Conservation (phyloP, 2,329 filamentous ascomycete species). For the Colletotrichum sp. region DNA sequence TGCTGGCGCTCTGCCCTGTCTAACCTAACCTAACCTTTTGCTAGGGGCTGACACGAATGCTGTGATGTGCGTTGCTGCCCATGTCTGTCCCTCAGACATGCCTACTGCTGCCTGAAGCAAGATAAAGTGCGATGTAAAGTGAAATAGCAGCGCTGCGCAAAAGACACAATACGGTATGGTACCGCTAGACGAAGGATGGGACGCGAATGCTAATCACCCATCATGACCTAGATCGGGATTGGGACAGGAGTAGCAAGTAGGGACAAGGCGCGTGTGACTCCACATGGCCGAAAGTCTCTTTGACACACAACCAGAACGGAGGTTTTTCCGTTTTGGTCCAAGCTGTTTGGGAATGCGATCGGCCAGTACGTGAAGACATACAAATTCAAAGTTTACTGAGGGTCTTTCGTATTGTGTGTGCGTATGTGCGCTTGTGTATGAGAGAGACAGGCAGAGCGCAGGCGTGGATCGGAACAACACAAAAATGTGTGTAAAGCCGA, state of each 20-base stretch:
- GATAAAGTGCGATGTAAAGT: background rate
- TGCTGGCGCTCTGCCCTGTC: background rate
- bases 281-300: constrained; percentile 22
- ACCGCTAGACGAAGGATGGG: background rate
- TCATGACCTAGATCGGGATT: constrained; percentile 7
- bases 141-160: background rate
- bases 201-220: constrained; percentile 9
- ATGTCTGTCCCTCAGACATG: background rate
- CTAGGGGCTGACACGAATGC: background rate
- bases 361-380: background rate
- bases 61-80: background rate
- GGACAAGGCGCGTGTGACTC: constrained; percentile 1
- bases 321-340: constrained; percentile 14
- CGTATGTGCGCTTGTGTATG: background rate
- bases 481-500: background rate
- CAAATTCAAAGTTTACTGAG: background rate
- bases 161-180: background rate
- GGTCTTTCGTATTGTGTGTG: background rate
- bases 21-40: background rate
- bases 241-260: background rate
- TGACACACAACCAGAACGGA: constrained; percentile 14
- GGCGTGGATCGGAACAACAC: background rate
- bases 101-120: background rate
- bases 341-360: constrained; percentile 14
- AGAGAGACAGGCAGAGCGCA: background rate